phyloP scores from a whole-genome alignment of 139 green algal genomes.

The Auxenochlorella pyrenoidosa region DNA sequence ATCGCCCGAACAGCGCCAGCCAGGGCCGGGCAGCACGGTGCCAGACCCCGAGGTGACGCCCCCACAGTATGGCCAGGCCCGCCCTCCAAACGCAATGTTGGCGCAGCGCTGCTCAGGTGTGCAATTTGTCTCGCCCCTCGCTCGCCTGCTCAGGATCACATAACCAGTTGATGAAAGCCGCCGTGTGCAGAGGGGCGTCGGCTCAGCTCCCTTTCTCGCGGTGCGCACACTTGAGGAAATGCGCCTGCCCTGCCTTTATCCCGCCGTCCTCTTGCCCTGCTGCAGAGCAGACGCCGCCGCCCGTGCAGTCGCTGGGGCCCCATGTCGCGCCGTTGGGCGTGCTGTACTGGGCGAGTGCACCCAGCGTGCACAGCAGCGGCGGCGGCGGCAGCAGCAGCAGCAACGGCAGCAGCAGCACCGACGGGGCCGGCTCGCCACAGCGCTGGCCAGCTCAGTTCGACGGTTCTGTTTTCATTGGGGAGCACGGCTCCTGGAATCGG shows the following conservation, averaged over 20 bases:
- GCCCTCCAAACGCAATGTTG: background rate
- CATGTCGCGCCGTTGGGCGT: constrained; percentile 62
- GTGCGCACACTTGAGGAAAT: too few relatives aligned
- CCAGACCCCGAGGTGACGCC: constrained; percentile 9
- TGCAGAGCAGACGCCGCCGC: constrained; percentile 32
- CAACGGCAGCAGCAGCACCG: background rate
- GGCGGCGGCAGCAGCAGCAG: background rate
- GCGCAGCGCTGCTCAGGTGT: constrained; percentile 11
- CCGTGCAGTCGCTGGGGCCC: constrained; percentile 57
- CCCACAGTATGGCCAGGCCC: background rate
- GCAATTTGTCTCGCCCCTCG: too few relatives aligned
- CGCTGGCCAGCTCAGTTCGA: constrained; percentile 45
- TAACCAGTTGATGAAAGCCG: too few relatives aligned
- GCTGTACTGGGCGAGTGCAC: constrained; percentile 38
- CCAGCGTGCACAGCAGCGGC: background rate
- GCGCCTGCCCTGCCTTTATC: background rate
- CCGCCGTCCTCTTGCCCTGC: background rate
- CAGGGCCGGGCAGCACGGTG: constrained; percentile 14
- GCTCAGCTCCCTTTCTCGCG: too few relatives aligned
- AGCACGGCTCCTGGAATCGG: constrained; percentile 47
- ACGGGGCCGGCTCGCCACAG: background rate
- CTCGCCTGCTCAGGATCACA: too few relatives aligned
- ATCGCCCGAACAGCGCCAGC: background rate
- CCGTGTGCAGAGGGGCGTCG: too few relatives aligned
- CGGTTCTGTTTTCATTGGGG: constrained; percentile 48